Percentiles rank a stretch among this genome's conserved stretches.
Conservation (phyloP, 441 rosid genomes). For the Gossypium armourianum region DNA sequence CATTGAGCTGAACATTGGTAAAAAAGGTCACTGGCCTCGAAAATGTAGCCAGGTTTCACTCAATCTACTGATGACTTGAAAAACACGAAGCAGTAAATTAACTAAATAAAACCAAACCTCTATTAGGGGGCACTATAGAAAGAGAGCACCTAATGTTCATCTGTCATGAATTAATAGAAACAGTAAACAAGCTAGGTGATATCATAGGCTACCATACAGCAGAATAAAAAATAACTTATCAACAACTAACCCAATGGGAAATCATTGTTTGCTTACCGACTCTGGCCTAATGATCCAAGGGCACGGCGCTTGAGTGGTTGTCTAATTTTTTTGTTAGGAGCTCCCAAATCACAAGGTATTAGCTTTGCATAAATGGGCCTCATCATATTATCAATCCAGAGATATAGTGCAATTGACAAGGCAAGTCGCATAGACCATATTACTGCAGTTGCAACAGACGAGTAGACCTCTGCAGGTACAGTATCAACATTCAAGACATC, state of each 20-base stretch:
- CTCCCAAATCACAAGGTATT: constrained; percentile 87
- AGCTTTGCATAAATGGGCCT: constrained; percentile 85
- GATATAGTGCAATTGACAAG: constrained; percentile 53
- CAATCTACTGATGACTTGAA: constrained; percentile 4
- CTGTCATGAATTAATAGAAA: background rate
- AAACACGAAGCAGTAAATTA: background rate
- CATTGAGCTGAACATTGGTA: background rate
- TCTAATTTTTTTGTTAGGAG: constrained; percentile 40
- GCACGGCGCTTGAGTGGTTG: constrained; percentile 62
- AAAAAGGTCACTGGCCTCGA: background rate
- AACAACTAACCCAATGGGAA: constrained; percentile 13
- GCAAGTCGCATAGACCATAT: constrained; percentile 91
- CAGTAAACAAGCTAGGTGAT: background rate
- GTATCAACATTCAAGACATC: constrained; percentile 65
- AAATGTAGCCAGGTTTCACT: background rate
- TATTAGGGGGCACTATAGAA: background rate
- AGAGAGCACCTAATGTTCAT: background rate
- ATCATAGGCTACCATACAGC: constrained; percentile 1
- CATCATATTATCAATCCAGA: constrained; percentile 66
- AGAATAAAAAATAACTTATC: background rate
- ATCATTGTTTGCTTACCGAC: constrained; percentile 48
- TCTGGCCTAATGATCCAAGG: constrained; percentile 87
- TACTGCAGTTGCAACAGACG: constrained; percentile 74
- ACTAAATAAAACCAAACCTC: background rate
- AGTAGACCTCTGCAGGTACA: constrained; percentile 68